phyloP scores from a whole-genome alignment of 495 filamentous ascomycete genomes.

The Collariella sp. region DNA sequence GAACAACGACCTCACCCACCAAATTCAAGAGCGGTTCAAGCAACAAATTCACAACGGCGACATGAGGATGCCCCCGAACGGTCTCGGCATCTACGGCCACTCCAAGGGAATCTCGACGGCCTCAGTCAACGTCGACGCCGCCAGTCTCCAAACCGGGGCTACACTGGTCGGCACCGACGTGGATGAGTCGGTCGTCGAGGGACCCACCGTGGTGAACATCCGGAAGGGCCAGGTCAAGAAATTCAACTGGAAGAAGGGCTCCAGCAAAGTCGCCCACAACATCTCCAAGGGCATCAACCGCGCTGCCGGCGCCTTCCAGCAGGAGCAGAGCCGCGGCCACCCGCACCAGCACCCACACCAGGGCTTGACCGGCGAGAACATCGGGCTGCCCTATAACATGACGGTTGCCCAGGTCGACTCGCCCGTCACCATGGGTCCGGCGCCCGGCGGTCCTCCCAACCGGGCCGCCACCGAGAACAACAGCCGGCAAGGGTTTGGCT shows the following conservation, averaged over 20 bases:
- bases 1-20: conserved; percentile 89
- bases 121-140: conserved; percentile 49
- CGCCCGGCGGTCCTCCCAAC: conserved; percentile 10
- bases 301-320: conserved; percentile 53
- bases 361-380: conserved; percentile 45
- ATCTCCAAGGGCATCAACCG: conserved; percentile 88
- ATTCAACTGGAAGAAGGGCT: conserved; percentile 98
- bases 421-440: conserved; percentile 26
- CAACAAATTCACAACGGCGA: conserved; percentile 53
- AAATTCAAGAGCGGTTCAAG: conserved; percentile 90
- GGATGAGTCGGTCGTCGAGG: conserved; percentile 60
- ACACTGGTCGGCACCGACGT: conserved; percentile 56
- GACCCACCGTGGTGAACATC: conserved; percentile 86
- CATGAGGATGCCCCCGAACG: conserved; percentile 51
- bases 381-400: conserved; percentile 56
- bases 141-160: conserved; percentile 22
- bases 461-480: conserved; percentile 41
- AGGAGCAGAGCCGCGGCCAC: conserved; percentile 34
- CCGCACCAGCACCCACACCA: conserved; percentile 46
- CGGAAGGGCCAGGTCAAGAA: conserved; percentile 87
- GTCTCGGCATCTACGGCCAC: conserved; percentile 77
- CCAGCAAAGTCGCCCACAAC: conserved; percentile 85
- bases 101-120: conserved; percentile 64
- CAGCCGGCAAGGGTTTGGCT: conserved; percentile 62
- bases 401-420: conserved; percentile 43